phyloP scores from a whole-genome alignment of 306 rosid species.

The Castanea crenata region DNA sequence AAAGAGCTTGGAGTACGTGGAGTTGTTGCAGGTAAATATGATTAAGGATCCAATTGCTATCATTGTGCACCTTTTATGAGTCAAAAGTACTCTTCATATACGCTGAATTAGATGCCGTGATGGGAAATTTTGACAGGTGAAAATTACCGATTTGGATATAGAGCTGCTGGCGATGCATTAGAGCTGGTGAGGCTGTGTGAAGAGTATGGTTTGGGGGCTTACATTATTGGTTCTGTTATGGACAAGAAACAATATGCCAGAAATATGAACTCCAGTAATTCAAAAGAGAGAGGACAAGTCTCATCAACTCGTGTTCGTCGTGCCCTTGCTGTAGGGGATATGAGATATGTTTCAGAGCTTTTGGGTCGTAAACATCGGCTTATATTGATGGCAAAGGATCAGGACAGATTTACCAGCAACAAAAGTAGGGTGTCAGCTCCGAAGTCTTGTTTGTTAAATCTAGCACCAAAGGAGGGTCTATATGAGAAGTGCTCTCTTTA shows the following conservation, averaged over 20 bases:
- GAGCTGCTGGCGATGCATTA: conserved; percentile 82
- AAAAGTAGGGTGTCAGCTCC: conserved; percentile 57
- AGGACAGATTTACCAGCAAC: conserved; percentile 39
- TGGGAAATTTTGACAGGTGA: conserved; percentile 63
- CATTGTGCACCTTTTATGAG: background rate
- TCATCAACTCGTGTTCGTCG: conserved; percentile 88
- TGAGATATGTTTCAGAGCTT: conserved; percentile 78
- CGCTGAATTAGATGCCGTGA: conserved; percentile 20
- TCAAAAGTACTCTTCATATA: conserved; percentile 2
- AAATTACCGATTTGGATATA: conserved; percentile 93
- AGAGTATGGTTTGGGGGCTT: conserved; percentile 72
- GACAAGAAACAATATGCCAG: conserved; percentile 50
- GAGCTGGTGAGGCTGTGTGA: conserved; percentile 77
- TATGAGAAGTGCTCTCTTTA: conserved; percentile 57
- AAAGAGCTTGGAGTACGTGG: conserved; percentile 79
- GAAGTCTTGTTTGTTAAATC: conserved; percentile 65
- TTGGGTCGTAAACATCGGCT: conserved; percentile 84
- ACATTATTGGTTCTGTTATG: conserved; percentile 86
- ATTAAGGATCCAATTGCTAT: background rate
- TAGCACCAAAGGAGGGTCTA: conserved; percentile 88
- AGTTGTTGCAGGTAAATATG: conserved; percentile 78
- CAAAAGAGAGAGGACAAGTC: conserved; percentile 87
- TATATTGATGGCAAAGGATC: conserved; percentile 45
- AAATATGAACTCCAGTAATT: conserved; percentile 33
- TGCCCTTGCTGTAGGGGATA: conserved; percentile 75